A percentile compares a stretch with the other conserved stretches of the same genome.
phyloP scores from a whole-genome alignment of 1,284 basidiomycete genomes.

The Microbotryum lychnidis-dioicae region DNA sequence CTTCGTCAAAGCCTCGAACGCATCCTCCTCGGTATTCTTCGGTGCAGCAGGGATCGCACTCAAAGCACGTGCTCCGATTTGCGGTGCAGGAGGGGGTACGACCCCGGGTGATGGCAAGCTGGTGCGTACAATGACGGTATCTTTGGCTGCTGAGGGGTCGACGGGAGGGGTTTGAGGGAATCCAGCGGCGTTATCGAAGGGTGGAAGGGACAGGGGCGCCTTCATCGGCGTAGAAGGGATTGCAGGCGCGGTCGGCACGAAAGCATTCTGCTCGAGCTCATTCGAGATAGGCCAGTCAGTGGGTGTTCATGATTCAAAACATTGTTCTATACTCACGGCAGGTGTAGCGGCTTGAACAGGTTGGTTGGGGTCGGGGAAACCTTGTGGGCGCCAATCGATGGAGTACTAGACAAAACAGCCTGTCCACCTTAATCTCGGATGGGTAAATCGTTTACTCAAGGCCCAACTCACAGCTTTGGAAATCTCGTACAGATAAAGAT shows the following conservation, averaged over 20 bases:
- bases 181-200: constrained; percentile 11
- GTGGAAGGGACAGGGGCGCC: constrained; percentile 6
- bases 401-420: constrained; percentile 47
- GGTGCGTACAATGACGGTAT: constrained; percentile 14
- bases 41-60: constrained; percentile 15
- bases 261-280: background rate
- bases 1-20: constrained; percentile 59
- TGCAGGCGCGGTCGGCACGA: background rate
- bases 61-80: background rate
- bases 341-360: background rate
- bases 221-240: constrained; percentile 8
- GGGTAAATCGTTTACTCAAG: too few relatives aligned
- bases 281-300: background rate
- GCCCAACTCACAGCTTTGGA: constrained; percentile 53
- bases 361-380: constrained; percentile 13
- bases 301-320: too few relatives aligned
- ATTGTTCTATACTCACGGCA: constrained; percentile 1
- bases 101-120: constrained; percentile 11
- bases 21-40: constrained; percentile 49
- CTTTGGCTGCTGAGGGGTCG: constrained; percentile 10
- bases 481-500: constrained; percentile 79
- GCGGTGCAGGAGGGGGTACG: background rate
- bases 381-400: constrained; percentile 55
- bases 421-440: too few relatives aligned
- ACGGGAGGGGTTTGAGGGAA: constrained; percentile 22